Conservation (phyloP, 2,329 filamentous ascomycete species). For the Coniosporium tulheliwenetii region DNA sequence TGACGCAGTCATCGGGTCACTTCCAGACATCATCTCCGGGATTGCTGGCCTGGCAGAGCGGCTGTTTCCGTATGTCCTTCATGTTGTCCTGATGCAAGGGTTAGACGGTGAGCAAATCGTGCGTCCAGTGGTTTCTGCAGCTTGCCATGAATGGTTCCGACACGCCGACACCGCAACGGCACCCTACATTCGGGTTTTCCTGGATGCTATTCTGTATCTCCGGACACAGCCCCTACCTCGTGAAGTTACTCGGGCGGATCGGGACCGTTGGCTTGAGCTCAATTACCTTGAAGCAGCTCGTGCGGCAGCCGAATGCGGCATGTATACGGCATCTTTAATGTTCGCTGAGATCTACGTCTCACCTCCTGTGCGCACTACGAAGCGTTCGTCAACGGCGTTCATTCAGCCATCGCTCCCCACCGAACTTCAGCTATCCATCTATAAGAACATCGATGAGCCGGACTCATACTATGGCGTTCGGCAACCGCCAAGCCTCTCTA, state of each 20-base stretch:
- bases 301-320: constrained; percentile 61
- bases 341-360: constrained; percentile 51
- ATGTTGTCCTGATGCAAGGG: constrained; percentile 61
- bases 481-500: constrained; percentile 59
- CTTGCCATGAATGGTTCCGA: constrained; percentile 49
- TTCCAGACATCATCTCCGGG: constrained; percentile 49
- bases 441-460: constrained; percentile 85
- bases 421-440: constrained; percentile 64
- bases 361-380: constrained; percentile 31
- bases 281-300: constrained; percentile 55
- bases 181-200: constrained; percentile 54
- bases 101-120: constrained; percentile 43
- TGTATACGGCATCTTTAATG: constrained; percentile 75
- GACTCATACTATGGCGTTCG: constrained; percentile 90
- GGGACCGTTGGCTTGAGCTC: constrained; percentile 72
- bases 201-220: constrained; percentile 77
- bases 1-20: constrained; percentile 52
- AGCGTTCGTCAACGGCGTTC: constrained; percentile 45
- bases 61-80: constrained; percentile 70
- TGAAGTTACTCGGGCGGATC: constrained; percentile 65
- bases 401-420: constrained; percentile 35
- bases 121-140: constrained; percentile 48
- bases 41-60: constrained; percentile 57
- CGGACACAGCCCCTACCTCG: constrained; percentile 60
- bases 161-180: constrained; percentile 29